Percentiles rank a stretch among this genome's conserved stretches.
Evolutionary conservation across 805 yeast genomes (phyloP).

Genomic region (Zygosaccharomyces gambellarensis): DNA sequence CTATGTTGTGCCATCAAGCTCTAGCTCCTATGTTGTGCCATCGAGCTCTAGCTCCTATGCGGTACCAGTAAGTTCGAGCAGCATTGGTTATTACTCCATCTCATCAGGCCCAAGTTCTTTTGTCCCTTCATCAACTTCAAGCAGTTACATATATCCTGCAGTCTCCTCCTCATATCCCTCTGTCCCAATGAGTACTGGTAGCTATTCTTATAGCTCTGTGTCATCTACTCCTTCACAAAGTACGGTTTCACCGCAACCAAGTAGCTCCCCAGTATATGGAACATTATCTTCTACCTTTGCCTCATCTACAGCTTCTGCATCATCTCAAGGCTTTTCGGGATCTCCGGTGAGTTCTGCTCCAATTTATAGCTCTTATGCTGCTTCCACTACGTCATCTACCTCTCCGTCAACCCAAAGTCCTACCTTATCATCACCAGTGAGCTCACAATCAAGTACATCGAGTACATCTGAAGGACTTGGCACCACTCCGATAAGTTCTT

Average conservation of each 20-base stretch:
- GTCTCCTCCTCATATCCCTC: not conserved
- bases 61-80: not conserved
- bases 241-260: constrained; percentile 14
- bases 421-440: not conserved
- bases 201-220: not conserved
- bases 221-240: constrained; percentile 24
- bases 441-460: too few species aligned
- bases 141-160: not conserved
- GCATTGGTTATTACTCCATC: not conserved
- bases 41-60: not conserved
- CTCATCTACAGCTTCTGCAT: constrained; percentile 1
- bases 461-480: too few species aligned
- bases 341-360: constrained; percentile 7
- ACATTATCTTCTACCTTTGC: constrained; percentile 2
- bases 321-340: not conserved
- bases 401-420: not conserved
- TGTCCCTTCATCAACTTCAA: not conserved
- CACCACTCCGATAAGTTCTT: not conserved
- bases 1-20: not conserved
- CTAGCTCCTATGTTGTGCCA: not conserved
- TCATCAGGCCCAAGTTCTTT: not conserved
- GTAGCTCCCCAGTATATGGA: constrained; percentile 11
- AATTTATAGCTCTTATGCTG: constrained; percentile 4
- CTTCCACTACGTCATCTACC: constrained; percentile 1
- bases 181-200: not conserved